Conservation (phyloP, 306 rosid genomes). For the Prinsepia uniflora region DNA sequence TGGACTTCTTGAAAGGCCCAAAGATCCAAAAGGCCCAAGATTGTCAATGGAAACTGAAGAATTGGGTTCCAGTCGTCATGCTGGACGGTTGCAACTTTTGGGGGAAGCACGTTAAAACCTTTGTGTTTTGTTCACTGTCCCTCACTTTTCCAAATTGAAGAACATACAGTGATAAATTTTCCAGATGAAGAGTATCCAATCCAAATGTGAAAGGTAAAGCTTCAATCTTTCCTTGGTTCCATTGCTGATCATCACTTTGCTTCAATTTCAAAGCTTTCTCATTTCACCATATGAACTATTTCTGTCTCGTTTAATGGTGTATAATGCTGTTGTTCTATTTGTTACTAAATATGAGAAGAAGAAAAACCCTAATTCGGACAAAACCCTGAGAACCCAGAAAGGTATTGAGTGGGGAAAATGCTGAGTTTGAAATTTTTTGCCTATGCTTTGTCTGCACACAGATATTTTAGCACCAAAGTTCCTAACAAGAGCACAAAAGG, state of each 20-base stretch:
- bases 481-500: slow-evolving; percentile 2
- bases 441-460: slow-evolving; percentile 12
- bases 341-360: neutral
- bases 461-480: slow-evolving; percentile 31
- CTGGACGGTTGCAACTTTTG: neutral
- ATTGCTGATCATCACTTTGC: neutral
- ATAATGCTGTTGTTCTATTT: neutral
- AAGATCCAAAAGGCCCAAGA: neutral
- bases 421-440: slow-evolving; percentile 18
- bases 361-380: neutral
- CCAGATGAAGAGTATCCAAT: neutral
- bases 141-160: neutral
- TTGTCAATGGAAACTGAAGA: neutral
- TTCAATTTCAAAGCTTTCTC: neutral
- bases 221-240: neutral
- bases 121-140: no score
- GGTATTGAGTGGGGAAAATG: neutral
- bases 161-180: neutral
- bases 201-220: slow-evolving; percentile 4
- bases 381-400: slow-evolving; percentile 16
- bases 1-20: no score
- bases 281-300: neutral
- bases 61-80: neutral
- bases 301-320: neutral
- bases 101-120: neutral